phyloP scores from a whole-genome alignment of 805 yeast species.

The Metschnikowia cubensis region DNA sequence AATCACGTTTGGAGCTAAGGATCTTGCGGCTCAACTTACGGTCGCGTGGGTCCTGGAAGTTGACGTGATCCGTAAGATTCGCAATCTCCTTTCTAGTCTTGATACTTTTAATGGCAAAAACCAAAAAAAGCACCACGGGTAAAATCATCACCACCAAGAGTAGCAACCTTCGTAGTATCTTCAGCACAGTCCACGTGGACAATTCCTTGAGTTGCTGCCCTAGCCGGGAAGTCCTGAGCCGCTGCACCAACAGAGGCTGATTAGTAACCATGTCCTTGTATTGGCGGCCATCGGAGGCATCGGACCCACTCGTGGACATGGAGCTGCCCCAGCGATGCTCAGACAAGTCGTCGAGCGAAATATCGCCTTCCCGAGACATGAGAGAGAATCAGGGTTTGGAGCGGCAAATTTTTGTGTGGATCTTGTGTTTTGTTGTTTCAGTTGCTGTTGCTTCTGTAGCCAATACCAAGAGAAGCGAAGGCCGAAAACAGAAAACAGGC shows the following conservation, averaged over 20 bases:
- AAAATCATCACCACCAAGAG: background rate
- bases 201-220: slow-evolving; percentile 6
- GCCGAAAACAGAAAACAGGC: background rate
- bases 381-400: background rate
- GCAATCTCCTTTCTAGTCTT: background rate
- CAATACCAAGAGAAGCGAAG: background rate
- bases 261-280: background rate
- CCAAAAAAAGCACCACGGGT: background rate
- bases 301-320: background rate
- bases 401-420: background rate
- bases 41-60: slow-evolving; percentile 8
- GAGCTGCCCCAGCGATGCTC: background rate
- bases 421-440: too few species aligned
- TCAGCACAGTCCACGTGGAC: background rate
- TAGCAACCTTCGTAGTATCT: slow-evolving; percentile 1
- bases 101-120: background rate
- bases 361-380: background rate
- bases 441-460: background rate
- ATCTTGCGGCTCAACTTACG: slow-evolving; percentile 13
- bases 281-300: background rate
- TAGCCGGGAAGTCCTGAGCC: background rate
- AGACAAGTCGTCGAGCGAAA: background rate
- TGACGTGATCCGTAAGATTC: slow-evolving; percentile 8
- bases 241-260: background rate
- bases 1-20: slow-evolving; percentile 22